Evolutionary conservation across 805 yeast species (phyloP).

Genomic region (Candida gorgasii): DNA sequence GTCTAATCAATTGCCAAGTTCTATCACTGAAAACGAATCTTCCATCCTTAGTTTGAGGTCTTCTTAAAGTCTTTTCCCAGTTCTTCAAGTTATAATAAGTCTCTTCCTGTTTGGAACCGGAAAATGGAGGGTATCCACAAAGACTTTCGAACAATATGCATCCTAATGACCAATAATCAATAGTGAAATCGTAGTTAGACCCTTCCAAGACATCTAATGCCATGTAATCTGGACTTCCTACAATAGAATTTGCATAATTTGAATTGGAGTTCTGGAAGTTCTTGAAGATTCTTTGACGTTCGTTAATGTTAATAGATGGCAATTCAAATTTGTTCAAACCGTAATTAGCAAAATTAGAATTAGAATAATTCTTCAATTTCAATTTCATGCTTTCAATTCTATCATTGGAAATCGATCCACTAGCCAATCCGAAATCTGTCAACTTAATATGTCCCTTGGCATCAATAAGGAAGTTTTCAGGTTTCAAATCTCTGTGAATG

Average conservation of each 20-base stretch:
- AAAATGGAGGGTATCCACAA: conserved; percentile 96
- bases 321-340: conserved; percentile 41
- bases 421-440: conserved; percentile 96
- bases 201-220: conserved; percentile 97
- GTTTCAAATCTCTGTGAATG: conserved; percentile 95
- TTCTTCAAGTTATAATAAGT: conserved; percentile 90
- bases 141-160: conserved; percentile 95
- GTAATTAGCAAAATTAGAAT: conserved; percentile 56
- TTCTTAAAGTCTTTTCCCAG: conserved; percentile 83
- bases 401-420: conserved; percentile 91
- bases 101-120: conserved; percentile 91
- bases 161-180: conserved; percentile 98
- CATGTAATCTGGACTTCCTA: conserved; percentile 99
- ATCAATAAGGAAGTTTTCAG: conserved; percentile 89
- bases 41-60: conserved; percentile 92
- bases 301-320: conserved; percentile 72
- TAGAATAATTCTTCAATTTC: conserved; percentile 67
- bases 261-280: conserved; percentile 55
- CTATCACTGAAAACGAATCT: conserved; percentile 91
- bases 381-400: conserved; percentile 91
- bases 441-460: conserved; percentile 88
- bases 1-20: conserved; percentile 86
- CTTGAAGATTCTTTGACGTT: conserved; percentile 84
- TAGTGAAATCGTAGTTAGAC: conserved; percentile 88
- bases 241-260: conserved; percentile 90